Evolutionary conservation across 179 eudicot species (phyloP).

Genomic region (Actinidia chinensis): DNA sequence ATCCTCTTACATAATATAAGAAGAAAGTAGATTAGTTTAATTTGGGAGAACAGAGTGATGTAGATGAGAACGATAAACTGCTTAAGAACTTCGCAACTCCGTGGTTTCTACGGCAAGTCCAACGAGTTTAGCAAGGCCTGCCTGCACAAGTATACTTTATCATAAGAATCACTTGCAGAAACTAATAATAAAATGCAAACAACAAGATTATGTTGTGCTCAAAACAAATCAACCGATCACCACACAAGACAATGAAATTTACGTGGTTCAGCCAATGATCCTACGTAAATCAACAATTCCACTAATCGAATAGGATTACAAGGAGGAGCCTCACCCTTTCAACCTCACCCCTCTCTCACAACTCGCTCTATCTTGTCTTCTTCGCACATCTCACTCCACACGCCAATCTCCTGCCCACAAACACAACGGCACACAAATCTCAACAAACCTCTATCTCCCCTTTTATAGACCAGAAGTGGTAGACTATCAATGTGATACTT

Average conservation of each 20-base stretch:
- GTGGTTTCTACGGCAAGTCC: conserved; percentile 99
- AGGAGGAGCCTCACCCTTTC: too few relatives aligned
- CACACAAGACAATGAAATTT: neutral
- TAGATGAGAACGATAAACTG: neutral
- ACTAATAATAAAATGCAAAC: neutral
- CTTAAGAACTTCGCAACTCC: conserved; percentile 30
- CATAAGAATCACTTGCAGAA: neutral
- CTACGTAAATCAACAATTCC: too few relatives aligned
- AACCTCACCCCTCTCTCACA: too few relatives aligned
- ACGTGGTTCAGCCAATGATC: too few relatives aligned
- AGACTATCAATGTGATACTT: too few relatives aligned
- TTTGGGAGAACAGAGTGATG: neutral
- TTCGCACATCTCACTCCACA: too few relatives aligned
- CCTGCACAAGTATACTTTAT: conserved; percentile 44
- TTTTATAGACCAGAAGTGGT: too few relatives aligned
- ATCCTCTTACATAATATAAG: too few relatives aligned
- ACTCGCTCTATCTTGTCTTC: too few relatives aligned
- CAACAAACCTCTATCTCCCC: too few relatives aligned
- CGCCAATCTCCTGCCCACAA: too few relatives aligned
- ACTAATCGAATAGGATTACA: neutral
- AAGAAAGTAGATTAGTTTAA: conserved; percentile 5
- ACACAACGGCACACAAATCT: too few relatives aligned
- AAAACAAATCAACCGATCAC: neutral
- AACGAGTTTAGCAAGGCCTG: conserved; percentile 94
- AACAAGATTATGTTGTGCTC: neutral